Evolutionary conservation across 148 eudicot species (phyloP).

Genomic region (Salicornia ramosissima): DNA sequence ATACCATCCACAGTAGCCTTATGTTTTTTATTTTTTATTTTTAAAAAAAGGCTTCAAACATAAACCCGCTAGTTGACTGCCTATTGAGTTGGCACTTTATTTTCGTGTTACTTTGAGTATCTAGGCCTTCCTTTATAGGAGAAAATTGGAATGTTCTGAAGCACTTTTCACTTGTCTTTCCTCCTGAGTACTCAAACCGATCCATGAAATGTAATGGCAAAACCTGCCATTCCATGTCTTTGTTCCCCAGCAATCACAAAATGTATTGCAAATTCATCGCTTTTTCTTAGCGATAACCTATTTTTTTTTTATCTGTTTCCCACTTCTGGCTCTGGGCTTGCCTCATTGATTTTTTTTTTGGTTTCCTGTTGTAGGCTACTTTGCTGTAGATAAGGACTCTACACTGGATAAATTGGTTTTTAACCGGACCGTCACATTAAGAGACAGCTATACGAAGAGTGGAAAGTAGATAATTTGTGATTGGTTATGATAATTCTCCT

Average conservation of each 20-base stretch:
- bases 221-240: background rate
- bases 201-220: background rate
- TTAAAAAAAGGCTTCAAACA: too few relatives aligned
- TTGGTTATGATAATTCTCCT: background rate
- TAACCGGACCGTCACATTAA: conserved; percentile 72
- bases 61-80: too few relatives aligned
- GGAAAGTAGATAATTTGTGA: conserved; percentile 16
- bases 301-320: background rate
- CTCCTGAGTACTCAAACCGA: background rate
- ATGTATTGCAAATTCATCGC: background rate
- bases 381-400: conserved; percentile 79
- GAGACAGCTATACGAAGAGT: conserved; percentile 64
- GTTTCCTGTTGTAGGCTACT: conserved; percentile 50
- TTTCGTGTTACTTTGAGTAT: too few relatives aligned
- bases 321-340: background rate
- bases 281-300: background rate
- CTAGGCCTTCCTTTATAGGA: too few relatives aligned
- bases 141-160: too few relatives aligned
- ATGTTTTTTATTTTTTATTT: too few relatives aligned
- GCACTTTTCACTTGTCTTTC: background rate
- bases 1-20: too few relatives aligned
- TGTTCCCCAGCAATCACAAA: background rate
- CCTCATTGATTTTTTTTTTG: background rate
- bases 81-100: too few relatives aligned
- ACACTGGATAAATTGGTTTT: conserved; percentile 64